Evolutionary conservation across 2,329 filamentous ascomycete species (phyloP), one percentile per base, ranked within the genome.

Genomic region (Phialocephala sp.): DNA sequence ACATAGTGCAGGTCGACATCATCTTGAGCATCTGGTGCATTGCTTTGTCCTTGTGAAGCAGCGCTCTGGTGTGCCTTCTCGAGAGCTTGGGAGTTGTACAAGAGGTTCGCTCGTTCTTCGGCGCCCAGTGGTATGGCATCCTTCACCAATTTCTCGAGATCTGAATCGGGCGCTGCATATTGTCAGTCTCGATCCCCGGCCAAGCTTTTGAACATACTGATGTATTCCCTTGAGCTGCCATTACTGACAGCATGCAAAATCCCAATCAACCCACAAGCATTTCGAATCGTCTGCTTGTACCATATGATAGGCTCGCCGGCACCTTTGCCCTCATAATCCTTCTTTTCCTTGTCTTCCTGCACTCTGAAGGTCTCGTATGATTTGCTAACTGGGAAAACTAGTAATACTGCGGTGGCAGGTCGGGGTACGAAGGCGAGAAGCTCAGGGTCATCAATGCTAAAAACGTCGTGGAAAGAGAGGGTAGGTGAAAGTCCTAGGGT

Each of bases 271-370:
- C 95, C 95, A 78, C 95, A 99, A 0, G 95, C 93, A 78, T 98
- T 97, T 69, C 91, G 87, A 73, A 98, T 97, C 0, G 94, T 98
- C 81, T 98, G 95, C 72, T 88, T 92, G 83, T 94, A 98, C 95
- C 95, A 99, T 3, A 97, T 75, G 0, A 97, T 92, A 5, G 92
- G 89, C 75, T 97, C 92, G 0, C 74, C 75, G 0, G 84, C 79
- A 1, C 93, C 93, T 20, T 82, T 83, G 52, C 90, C 91, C 0
- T 77, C 76, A 80, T 97, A 97, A 45, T 88, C 86, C 1, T 80
- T 71, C 50, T 82, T 81, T 24, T 84, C 77, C 60, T 82, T 81
- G 79, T 97, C 94, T 82, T 97, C 94, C 55, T 87, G 82, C 67
- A 86, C 79, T 50, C 94, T 90, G 76, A 91, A 89, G 66, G 85